Percentiles rank a stretch among this genome's conserved stretches.
These are phyloP conservation scores for Pezicula rhizophila DNA, from an alignment of 2,329 filamentous ascomycete species.

Conservation along the genomic window DNA sequence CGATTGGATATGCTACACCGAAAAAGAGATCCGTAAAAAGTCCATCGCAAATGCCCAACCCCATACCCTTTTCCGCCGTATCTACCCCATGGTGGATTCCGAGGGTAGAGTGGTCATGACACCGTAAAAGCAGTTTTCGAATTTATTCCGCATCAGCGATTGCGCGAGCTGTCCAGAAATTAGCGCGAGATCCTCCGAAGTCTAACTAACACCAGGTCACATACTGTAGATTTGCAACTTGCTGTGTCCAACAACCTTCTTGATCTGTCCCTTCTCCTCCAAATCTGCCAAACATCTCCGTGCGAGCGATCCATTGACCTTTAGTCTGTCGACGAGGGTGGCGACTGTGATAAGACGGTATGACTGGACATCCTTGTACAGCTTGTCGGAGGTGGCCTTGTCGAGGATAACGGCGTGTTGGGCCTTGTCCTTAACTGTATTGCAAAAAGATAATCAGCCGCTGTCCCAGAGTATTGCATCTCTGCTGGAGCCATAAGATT, in stretches of 20 bases:
- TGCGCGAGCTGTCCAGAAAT: constrained; percentile 47
- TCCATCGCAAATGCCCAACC: constrained; percentile 26
- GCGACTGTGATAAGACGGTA: constrained; percentile 99
- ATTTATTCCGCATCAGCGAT: constrained; percentile 44
- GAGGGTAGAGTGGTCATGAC: constrained; percentile 25
- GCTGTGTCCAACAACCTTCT: constrained; percentile 93
- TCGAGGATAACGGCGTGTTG: constrained; percentile 98
- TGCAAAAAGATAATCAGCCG: constrained; percentile 25
- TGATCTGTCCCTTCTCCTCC: constrained; percentile 98
- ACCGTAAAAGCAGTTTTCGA: constrained; percentile 20
- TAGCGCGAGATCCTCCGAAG: constrained; percentile 19
- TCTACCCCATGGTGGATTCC: constrained; percentile 21
- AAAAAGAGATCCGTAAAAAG: constrained; percentile 15
- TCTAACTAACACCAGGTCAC: constrained; percentile 29
- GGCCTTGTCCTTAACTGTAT: constrained; percentile 99
- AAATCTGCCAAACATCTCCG: constrained; percentile 84
- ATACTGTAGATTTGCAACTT: constrained; percentile 97
- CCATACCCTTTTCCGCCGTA: constrained; percentile 20
- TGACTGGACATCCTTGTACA: constrained; percentile 99
- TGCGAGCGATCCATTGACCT: constrained; percentile 99
- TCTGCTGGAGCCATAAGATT: constrained; percentile 1
- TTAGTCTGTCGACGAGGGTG: constrained; percentile 97
- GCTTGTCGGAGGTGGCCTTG: constrained; percentile 95
- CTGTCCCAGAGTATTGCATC: not conserved
- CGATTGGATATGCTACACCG: constrained; percentile 30